These are phyloP conservation scores for Podospora pseudopauciseta DNA, from an alignment of 495 filamentous ascomycete species.

Conservation along the genomic window DNA sequence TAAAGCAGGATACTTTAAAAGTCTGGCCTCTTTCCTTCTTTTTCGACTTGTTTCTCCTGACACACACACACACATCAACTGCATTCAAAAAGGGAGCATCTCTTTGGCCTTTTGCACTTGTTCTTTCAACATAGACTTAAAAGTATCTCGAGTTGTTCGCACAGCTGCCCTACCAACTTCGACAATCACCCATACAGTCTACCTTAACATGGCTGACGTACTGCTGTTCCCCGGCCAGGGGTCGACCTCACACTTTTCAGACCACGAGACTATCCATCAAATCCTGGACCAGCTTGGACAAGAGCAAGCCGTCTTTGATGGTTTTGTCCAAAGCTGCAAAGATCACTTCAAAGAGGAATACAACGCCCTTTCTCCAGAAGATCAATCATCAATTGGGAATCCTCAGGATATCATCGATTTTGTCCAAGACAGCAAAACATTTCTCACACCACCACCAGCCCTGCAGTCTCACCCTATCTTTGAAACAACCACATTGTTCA, in stretches of 20 bases:
- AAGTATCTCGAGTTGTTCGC: too few species aligned
- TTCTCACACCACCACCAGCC: neutral
- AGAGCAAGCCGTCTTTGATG: neutral
- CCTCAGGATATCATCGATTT: neutral
- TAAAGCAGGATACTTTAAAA: neutral
- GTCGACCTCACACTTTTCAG: neutral
- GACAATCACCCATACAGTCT: neutral
- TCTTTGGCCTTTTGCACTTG: neutral
- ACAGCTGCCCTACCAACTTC: neutral
- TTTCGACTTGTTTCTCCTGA: neutral
- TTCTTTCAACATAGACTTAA: neutral
- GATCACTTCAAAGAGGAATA: neutral
- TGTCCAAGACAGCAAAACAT: neutral
- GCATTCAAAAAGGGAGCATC: neutral
- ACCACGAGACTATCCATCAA: neutral
- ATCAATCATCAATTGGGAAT: neutral
- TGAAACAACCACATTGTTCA: neutral
- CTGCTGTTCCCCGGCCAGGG: neutral
- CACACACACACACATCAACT: neutral
- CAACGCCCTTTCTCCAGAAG: neutral
- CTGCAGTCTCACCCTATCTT: neutral
- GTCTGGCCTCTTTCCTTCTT: neutral
- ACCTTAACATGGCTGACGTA: neutral
- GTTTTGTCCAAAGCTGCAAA: neutral
- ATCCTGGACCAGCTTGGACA: neutral